Evolutionary conservation across 2,329 filamentous ascomycete species (phyloP).

Genomic region (Exophiala xenobiotica): DNA sequence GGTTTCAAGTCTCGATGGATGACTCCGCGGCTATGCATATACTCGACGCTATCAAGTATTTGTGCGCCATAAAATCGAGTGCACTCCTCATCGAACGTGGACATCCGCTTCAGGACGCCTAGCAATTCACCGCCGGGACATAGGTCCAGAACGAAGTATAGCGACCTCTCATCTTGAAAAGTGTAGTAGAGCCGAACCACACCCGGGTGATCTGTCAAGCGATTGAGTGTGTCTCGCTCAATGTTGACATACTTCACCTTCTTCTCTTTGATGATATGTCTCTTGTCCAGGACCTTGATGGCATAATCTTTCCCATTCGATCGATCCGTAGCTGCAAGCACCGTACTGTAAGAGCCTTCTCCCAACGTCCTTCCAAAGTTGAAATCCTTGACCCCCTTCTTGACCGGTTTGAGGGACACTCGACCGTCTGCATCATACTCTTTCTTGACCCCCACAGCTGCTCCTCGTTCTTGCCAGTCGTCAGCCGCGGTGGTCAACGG

Average conservation of each 20-base stretch:
- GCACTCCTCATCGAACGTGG: constrained; percentile 93
- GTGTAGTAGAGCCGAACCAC: constrained; percentile 98
- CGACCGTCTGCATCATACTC: constrained; percentile 85
- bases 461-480: constrained; percentile 93
- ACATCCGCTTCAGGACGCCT: constrained; percentile 88
- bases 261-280: constrained; percentile 99
- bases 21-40: constrained; percentile 95
- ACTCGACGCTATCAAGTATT: constrained; percentile 92
- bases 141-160: constrained; percentile 95
- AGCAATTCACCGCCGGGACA: constrained; percentile 90
- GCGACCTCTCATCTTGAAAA: constrained; percentile 91
- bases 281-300: constrained; percentile 96
- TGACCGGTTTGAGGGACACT: constrained; percentile 77
- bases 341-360: constrained; percentile 96
- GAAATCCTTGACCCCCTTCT: constrained; percentile 97
- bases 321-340: constrained; percentile 86
- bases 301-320: constrained; percentile 95
- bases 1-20: constrained; percentile 97
- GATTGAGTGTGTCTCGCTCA: constrained; percentile 95
- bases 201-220: constrained; percentile 91
- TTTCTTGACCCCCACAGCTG: constrained; percentile 77
- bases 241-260: constrained; percentile 99
- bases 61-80: constrained; percentile 92
- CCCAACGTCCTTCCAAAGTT: constrained; percentile 86
- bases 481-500: constrained; percentile 71